Conservation (phyloP, 2,329 filamentous ascomycete species). For the Lecanosticta acicola region DNA sequence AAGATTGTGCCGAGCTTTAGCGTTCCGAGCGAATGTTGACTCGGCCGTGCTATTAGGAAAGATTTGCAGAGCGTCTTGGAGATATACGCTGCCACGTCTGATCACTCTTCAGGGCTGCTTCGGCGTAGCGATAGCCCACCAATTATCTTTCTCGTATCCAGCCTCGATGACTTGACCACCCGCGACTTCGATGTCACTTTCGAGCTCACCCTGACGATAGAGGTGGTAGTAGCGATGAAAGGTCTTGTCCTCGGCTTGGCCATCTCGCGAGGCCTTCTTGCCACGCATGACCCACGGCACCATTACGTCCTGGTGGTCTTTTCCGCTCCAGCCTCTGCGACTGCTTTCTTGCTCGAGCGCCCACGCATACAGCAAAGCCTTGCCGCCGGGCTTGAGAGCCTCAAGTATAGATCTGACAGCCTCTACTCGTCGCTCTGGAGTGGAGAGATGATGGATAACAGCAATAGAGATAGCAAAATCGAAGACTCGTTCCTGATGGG, state of each 20-base stretch:
- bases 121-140: slow-evolving; percentile 61
- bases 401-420: slow-evolving; percentile 67
- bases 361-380: slow-evolving; percentile 85
- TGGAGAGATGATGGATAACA: slow-evolving; percentile 89
- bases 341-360: slow-evolving; percentile 86
- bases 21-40: too few relatives aligned
- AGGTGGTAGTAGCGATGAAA: slow-evolving; percentile 94
- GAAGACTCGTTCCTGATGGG: slow-evolving; percentile 60
- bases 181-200: slow-evolving; percentile 67
- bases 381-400: slow-evolving; percentile 55
- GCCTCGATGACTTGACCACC: slow-evolving; percentile 70
- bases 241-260: slow-evolving; percentile 42
- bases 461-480: slow-evolving; percentile 95
- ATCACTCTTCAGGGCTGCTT: background rate
- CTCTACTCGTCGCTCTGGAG: slow-evolving; percentile 62
- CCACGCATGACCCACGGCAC: slow-evolving; percentile 81
- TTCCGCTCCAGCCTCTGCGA: slow-evolving; percentile 81
- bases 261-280: slow-evolving; percentile 30
- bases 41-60: too few relatives aligned
- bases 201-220: slow-evolving; percentile 79
- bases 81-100: background rate
- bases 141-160: slow-evolving; percentile 96
- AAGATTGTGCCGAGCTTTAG: too few relatives aligned
- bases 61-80: background rate
- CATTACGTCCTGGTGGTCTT: slow-evolving; percentile 80